Conservation (phyloP, 345 rosid species). For the Arabidopsis thaliana region DNA sequence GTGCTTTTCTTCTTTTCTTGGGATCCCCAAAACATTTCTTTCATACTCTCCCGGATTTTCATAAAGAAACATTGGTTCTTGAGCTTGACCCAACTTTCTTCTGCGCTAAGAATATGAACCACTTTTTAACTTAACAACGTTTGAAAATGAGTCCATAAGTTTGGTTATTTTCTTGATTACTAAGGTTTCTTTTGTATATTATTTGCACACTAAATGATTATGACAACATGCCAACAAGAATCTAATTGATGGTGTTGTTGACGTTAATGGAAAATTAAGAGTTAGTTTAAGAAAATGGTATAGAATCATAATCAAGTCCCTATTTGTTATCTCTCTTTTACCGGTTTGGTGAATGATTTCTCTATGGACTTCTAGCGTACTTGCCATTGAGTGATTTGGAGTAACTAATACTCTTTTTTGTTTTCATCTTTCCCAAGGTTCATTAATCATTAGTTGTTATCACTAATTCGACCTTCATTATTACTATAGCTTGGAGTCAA, state of each 20-base stretch:
- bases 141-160: slow-evolving; percentile 21
- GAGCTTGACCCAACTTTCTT: slow-evolving; percentile 46
- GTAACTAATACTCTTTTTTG: slow-evolving; percentile 38
- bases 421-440: slow-evolving; percentile 19
- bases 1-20: slow-evolving; percentile 41
- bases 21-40: slow-evolving; percentile 47
- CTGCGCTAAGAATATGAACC: slow-evolving; percentile 39
- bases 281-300: slow-evolving; percentile 24
- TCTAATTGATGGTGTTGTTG: slow-evolving; percentile 34
- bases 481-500: slow-evolving; percentile 12
- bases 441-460: not conserved
- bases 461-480: slow-evolving; percentile 23
- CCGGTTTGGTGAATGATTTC: slow-evolving; percentile 37
- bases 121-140: slow-evolving; percentile 22
- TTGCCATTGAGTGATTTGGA: slow-evolving; percentile 38
- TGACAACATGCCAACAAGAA: slow-evolving; percentile 31
- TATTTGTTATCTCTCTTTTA: slow-evolving; percentile 20
- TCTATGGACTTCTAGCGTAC: slow-evolving; percentile 22
- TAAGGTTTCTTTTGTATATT: not conserved
- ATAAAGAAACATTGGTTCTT: slow-evolving; percentile 45
- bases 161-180: slow-evolving; percentile 29
- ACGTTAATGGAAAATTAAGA: slow-evolving; percentile 11
- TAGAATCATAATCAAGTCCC: slow-evolving; percentile 43
- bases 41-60: slow-evolving; percentile 39
- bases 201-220: slow-evolving; percentile 9